phyloP scores from a whole-genome alignment of 441 rosid genomes.

The Populus hybrid region DNA sequence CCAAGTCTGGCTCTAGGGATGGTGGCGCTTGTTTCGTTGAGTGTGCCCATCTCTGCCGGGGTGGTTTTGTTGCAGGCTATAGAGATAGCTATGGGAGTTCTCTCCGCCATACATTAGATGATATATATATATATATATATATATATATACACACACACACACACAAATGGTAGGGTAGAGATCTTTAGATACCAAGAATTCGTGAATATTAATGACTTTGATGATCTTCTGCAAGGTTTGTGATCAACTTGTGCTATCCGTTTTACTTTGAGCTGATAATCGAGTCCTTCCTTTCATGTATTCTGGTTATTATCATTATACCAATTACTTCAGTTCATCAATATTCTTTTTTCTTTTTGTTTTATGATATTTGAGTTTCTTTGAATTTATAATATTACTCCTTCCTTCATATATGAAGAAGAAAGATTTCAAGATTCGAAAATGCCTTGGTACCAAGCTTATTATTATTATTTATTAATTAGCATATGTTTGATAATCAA shows the following conservation, averaged over 20 bases:
- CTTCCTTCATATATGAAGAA: neutral
- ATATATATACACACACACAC: no score
- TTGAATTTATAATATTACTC: neutral
- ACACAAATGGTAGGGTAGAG: neutral
- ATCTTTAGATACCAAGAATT: neutral
- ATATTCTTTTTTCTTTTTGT: no score
- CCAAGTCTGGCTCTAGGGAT: conserved; percentile 44
- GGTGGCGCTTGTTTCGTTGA: conserved; percentile 15
- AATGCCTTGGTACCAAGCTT: no score
- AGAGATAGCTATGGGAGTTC: conserved; percentile 11
- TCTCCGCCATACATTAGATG: neutral
- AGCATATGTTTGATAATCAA: neutral
- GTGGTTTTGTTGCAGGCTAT: conserved; percentile 14
- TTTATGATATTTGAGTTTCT: neutral
- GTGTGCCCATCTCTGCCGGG: conserved; percentile 19
- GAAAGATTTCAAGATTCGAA: neutral
- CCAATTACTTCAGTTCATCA: neutral
- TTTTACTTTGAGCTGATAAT: no score
- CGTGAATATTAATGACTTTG: neutral
- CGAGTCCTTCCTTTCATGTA: neutral
- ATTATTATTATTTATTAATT: no score
- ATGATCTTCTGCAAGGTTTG: neutral
- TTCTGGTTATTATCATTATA: neutral
- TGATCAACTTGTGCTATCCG: neutral
- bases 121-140: no score